Evolutionary conservation across 257 asterid species (phyloP), one percentile per base, ranked within the genome.

Genomic region (Przewalskia tangutica): DNA sequence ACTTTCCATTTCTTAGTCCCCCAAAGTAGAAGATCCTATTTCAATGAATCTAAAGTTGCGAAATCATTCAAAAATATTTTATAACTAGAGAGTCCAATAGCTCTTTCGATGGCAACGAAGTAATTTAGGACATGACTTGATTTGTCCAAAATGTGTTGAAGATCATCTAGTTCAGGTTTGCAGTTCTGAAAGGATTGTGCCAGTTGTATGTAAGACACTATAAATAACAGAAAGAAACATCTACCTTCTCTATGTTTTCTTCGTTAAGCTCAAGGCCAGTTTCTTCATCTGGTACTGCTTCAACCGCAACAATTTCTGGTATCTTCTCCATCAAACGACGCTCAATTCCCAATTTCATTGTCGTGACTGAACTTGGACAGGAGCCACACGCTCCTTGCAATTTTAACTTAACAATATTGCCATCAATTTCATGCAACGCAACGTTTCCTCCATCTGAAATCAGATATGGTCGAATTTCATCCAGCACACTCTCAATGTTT

Each of bases 301-400:
- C 99, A 85, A 96, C 98, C 2, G 99, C 95, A 85, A 94, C 93
- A 55, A 96, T 88, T 86, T 90, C 97, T 55, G 99, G 99, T 73
- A 96, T 91, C 91, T 90, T 96, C 84, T 96, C 99, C 98, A 94
- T 91, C 55, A 93, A 86, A 40, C 95, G 95, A 9, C 95, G 97
- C 85, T 96, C 99, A 83, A 96, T 94, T 63, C 99, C 99, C 93
- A 96, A 60, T 85, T 96, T 96, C 99, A 96, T 91, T 0, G 99
- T 96, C 82, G 83, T 82, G 59, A 86, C 89, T 71, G 99, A 78
- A 84, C 99, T 96, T 12, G 99, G 99, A 80, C 99, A 94, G 44
- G 99, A 96, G 76, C 99, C 99, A 87, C 99, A 96, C 1, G 99
- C 99, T 84, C 99, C 99, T 86, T 94, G 97, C 73, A 96, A 83